Base-by-base conservation (phyloP, 139 green algal species). In the Axilococcus clingmanii region DNA sequence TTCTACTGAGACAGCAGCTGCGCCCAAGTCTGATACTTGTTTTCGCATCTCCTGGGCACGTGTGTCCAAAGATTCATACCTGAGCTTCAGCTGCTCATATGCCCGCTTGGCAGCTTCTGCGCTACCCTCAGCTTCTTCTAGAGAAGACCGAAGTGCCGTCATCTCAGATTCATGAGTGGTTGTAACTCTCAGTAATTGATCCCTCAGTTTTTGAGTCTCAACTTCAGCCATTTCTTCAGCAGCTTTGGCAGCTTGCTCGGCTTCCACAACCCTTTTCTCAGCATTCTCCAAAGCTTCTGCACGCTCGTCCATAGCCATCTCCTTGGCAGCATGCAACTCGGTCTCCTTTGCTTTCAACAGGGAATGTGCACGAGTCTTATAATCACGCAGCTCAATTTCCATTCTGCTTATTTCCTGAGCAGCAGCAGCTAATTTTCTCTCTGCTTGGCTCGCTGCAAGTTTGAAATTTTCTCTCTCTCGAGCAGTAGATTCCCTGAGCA, bases 291-390 rank as follows among this genome's bases (percentile, higher is more conserved):
- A 23, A 22, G 61, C 36, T 2, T 22, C 6, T 1, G 20, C 15
- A n/a, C 7, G 32, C 24, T 60, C 51, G 7, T 29, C 20, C 24
- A 44, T 42, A 16, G 46, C 59, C 8, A 55, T 52, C 35, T 50
- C 47, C 0, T 56, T 45, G 7, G 63, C 61, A 3, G 35, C 42
- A 25, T 30, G 40, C 0, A 79, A 35, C 40, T 78, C 71, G 0
- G 45, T 42, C 17, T 78, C 68, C 34, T 79, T 78, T 5, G 35
- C 24, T 33, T 64, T 67, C 16, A 80, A 63, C 53, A 80, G 48
- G 19, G 28, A 50, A 35, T 80, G 71, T 7, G 71, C 71, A 1
- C 71, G 68, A 15, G 71, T 60, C 58, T 78, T 78, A 58, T 79
- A 79, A 5, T 78, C 63, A 7, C 53, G 44, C 28, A 74, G 54